Evolutionary conservation across 2,329 filamentous ascomycete species (phyloP).

Genomic region (Epichloe sibirici): DNA sequence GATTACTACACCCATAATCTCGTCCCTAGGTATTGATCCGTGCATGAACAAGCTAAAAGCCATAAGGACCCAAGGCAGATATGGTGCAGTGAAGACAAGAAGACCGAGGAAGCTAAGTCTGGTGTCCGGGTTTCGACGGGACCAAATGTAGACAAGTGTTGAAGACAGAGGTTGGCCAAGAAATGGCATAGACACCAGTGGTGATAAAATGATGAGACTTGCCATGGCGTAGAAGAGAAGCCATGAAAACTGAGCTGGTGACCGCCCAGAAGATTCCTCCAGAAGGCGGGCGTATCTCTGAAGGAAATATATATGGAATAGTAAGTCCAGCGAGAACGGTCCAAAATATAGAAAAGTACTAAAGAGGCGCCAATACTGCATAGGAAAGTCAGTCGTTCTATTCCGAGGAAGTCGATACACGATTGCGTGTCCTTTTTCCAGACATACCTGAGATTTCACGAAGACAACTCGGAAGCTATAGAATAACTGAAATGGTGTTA

Average conservation of each 20-base stretch:
- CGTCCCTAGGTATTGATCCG: constrained; percentile 81
- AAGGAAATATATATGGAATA: constrained; percentile 98
- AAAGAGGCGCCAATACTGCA: constrained; percentile 87
- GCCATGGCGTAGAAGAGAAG: constrained; percentile 75
- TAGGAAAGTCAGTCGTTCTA: constrained; percentile 6
- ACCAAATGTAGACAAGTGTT: constrained; percentile 96
- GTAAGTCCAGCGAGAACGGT: constrained; percentile 80
- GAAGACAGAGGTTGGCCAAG: constrained; percentile 88
- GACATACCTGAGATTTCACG: constrained; percentile 71
- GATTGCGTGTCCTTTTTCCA: neutral
- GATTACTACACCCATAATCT: constrained; percentile 88
- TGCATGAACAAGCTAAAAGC: constrained; percentile 86
- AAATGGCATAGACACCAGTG: constrained; percentile 83
- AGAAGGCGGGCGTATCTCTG: constrained; percentile 91
- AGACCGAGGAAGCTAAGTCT: constrained; percentile 80
- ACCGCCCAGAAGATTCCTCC: constrained; percentile 86
- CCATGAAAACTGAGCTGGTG: constrained; percentile 91
- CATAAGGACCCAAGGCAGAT: constrained; percentile 92
- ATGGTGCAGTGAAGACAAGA: constrained; percentile 84
- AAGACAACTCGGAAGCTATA: constrained; percentile 93
- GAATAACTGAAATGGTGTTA: constrained; percentile 91
- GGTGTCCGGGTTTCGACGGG: constrained; percentile 83
- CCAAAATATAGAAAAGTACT: constrained; percentile 98
- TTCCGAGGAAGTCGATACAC: neutral
- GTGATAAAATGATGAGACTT: constrained; percentile 69